Percentiles rank a stretch among this genome's conserved stretches.
phyloP scores from a whole-genome alignment of 768 basidiomycete genomes.

The Auricularia auricula-judae region DNA sequence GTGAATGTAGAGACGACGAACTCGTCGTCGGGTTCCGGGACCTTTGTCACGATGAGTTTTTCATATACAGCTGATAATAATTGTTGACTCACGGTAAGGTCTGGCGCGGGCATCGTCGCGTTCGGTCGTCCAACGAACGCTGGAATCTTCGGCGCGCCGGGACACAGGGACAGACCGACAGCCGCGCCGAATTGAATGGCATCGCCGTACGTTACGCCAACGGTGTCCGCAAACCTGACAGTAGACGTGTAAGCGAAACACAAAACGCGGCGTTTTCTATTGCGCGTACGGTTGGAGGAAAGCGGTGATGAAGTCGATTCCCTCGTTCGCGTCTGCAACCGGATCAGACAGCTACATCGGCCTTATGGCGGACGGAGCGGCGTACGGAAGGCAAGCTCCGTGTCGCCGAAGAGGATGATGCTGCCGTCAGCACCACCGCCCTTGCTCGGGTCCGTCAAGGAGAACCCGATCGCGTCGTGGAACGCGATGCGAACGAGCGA shows the following conservation, averaged over 20 bases:
- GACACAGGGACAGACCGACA: slow-evolving; percentile 17
- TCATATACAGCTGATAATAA: not conserved
- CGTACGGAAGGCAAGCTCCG: slow-evolving; percentile 2
- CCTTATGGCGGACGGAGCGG: no score
- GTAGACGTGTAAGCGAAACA: not conserved
- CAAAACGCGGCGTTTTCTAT: not conserved
- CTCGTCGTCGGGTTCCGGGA: no score
- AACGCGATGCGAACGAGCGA: not conserved
- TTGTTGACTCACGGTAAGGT: slow-evolving; percentile 12
- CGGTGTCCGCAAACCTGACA: not conserved
- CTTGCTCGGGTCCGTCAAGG: not conserved
- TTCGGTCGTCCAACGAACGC: slow-evolving; percentile 14
- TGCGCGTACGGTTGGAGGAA: not conserved
- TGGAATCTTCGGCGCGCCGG: slow-evolving; percentile 17
- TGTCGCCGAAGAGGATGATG: slow-evolving; percentile 5
- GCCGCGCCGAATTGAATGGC: slow-evolving; percentile 20
- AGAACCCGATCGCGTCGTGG: not conserved
- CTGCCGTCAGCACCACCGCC: slow-evolving; percentile 7
- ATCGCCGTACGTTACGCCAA: slow-evolving; percentile 9
- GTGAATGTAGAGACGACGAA: no score
- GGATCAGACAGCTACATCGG: no score
- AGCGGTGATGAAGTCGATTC: not conserved
- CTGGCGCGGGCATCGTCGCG: slow-evolving; percentile 13
- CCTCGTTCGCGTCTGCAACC: not conserved
- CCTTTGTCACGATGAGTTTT: no score